Conservation (phyloP, 305 asterid genomes). For the Stenogyne calaminthoides region DNA sequence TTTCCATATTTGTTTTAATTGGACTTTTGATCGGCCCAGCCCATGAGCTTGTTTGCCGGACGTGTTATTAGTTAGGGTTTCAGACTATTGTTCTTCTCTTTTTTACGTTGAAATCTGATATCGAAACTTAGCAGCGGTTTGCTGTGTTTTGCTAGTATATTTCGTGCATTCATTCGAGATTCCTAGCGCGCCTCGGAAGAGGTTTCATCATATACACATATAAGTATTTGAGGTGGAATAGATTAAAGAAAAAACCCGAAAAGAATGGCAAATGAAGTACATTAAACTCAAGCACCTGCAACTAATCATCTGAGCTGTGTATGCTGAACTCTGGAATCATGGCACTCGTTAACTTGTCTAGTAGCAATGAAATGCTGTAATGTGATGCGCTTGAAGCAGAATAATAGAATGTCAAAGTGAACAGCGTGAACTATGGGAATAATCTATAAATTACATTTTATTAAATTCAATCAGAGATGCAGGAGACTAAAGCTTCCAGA, state of each 20-base stretch:
- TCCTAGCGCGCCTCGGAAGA: too few relatives aligned
- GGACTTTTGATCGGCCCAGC: too few relatives aligned
- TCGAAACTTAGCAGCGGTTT: too few relatives aligned
- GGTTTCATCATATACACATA: too few relatives aligned
- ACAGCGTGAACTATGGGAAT: conserved; percentile 66
- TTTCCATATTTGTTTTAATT: too few relatives aligned
- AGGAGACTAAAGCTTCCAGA: not conserved
- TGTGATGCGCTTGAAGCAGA: conserved; percentile 61
- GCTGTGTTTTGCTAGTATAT: too few relatives aligned
- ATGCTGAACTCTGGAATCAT: conserved; percentile 38
- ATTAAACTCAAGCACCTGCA: not conserved
- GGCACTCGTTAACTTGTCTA: conserved; percentile 62
- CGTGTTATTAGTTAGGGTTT: too few relatives aligned
- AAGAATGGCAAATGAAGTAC: not conserved
- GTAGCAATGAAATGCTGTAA: conserved; percentile 80
- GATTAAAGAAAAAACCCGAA: not conserved
- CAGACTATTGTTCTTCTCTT: too few relatives aligned
- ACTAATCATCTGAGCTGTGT: not conserved
- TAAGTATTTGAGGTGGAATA: not conserved
- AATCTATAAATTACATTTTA: conserved; percentile 42
- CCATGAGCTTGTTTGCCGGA: too few relatives aligned
- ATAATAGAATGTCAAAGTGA: not conserved
- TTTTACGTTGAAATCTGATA: too few relatives aligned
- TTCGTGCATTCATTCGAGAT: too few relatives aligned
- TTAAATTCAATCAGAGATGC: conserved; percentile 12